Evolutionary conservation across 306 rosid genomes (phyloP), one percentile per base, ranked within the genome.

Genomic region (Gastrolobium bilobum): DNA sequence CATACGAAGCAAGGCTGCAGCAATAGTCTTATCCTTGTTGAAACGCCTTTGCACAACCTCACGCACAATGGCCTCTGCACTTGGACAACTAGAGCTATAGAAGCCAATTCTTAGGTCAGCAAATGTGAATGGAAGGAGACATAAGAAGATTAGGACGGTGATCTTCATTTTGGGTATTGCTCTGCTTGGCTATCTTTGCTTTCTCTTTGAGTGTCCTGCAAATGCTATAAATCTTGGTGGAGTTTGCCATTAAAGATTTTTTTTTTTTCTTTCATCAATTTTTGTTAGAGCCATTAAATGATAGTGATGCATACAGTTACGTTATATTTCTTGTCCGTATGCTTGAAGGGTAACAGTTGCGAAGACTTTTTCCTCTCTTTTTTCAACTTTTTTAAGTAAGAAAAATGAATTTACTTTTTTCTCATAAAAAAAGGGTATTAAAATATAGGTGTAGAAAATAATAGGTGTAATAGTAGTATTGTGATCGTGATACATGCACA

Each of bases 1-100:
- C 91, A 90, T 82, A 51, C 88, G 89, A 38, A 84, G 85, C 78
- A 90, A 68, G 73, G 53, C 88, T 0, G 80, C 86, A 0, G 78
- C 65, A 10, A 86, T 67, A 57, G 89, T 82, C 26, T 0, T 4
- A 54, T 90, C 82, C 0, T 14, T 4, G 5, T 33, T n/a, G 61
- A 86, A 87, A 9, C 10, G 50, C 13, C 26, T 73, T 53, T 78
- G 82, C 14, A 90, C 91, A 0, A 72, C 82, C 8, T 82, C 59
- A 2, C 43, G 50, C 3, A 86, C 63, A 4, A 84, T 86, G n/a
- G 63, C 3, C 66, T 86, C 86, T 8, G 84, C 90, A 2, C 7
- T 9, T 2, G 88, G 89, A 54, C 90, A 86, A 4, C n/a, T 70
- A 7, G 56, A 30, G 11, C 31, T 50, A 50, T 90, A 88, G 83